Base-by-base conservation (phyloP, 2,329 filamentous ascomycete species). In the Aureobasidium mangrovei region DNA sequence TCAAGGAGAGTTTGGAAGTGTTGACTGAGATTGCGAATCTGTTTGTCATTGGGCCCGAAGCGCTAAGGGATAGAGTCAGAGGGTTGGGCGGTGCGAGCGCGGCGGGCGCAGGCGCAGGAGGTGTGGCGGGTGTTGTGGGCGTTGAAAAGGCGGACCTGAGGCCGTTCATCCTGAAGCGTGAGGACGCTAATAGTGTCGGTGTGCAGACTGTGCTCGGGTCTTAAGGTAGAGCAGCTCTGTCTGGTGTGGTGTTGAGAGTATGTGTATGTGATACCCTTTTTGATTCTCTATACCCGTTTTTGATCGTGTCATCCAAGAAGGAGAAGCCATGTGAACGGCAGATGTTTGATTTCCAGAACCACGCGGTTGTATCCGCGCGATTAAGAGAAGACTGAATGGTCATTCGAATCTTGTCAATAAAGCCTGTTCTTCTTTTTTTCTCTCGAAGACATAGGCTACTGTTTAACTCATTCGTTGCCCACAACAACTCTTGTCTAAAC, bases 11-110 rank as follows among this genome's bases (percentile, higher is more conserved):
- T 57, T 81, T 96, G 60, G 91, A 98, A 72, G 81, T 95, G 43
- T 72, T 98, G 57, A 85, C 89, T 28, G 93, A 98, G 74, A 89
- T 98, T 56, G 91, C 91, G 8, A 96, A 91, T 65, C 73, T 98
- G 52, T 98, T 98, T 68, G 95, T 98, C 59, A 88, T 98, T 64
- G 88, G 89, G 2, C 74, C 75, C 0, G 75, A 78, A 57, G 76
- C 76, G 28, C 59, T 80, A 59, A 70, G 74, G 59, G 77, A 79
- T 63, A 67, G 76, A 43, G 62, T 79, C 54, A 71, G 72, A 58
- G 73, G 72, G 38, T 70, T 71, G 32, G 48, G 39, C 28, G 39
- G 3, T 35, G 51, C 28, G 7, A 27, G 24, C 12, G 32, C 9
- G n/a, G 24, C 7, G 12, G 32, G 31, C 31, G 62, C 61, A 57